Conservation (phyloP, 768 basidiomycete species). For the Serendipita vermifera region DNA sequence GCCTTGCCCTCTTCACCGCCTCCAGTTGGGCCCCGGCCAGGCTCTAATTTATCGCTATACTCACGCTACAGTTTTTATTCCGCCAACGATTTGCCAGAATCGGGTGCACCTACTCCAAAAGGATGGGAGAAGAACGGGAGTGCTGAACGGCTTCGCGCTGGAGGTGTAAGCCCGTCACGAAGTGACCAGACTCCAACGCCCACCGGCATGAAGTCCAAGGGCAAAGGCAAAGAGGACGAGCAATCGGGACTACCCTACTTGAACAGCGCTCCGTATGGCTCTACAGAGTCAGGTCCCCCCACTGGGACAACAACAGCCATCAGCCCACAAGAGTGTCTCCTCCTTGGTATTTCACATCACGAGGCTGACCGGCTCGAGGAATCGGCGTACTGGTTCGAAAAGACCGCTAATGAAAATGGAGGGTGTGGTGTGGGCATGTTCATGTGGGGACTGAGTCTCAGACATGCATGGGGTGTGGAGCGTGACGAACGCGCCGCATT, state of each 20-base stretch:
- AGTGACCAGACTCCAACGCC: conserved; percentile 8
- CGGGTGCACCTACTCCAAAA: not conserved
- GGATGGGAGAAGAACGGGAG: conserved; percentile 3
- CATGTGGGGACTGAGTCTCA: conserved; percentile 76
- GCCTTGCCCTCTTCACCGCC: not conserved
- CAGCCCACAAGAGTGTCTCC: conserved; percentile 52
- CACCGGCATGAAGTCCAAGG: conserved; percentile 8
- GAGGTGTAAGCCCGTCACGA: not conserved
- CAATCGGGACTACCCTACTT: not conserved
- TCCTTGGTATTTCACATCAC: conserved; percentile 65
- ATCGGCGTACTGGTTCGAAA: conserved; percentile 62
- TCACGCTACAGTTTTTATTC: conserved; percentile 4
- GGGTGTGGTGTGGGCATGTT: conserved; percentile 85
- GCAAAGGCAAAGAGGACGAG: not conserved
- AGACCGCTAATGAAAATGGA: conserved; percentile 55
- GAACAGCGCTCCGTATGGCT: not conserved
- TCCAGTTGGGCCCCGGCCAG: not conserved
- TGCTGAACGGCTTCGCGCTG: not conserved
- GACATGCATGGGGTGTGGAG: conserved; percentile 80
- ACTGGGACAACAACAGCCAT: not conserved
- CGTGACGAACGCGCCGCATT: conserved; percentile 72
- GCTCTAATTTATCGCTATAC: not conserved
- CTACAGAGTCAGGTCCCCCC: not conserved
- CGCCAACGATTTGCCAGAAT: not conserved
- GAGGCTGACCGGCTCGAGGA: conserved; percentile 57